Conservation (phyloP, 2,329 filamentous ascomycete genomes). For the Dothiorella sarmentorum region DNA sequence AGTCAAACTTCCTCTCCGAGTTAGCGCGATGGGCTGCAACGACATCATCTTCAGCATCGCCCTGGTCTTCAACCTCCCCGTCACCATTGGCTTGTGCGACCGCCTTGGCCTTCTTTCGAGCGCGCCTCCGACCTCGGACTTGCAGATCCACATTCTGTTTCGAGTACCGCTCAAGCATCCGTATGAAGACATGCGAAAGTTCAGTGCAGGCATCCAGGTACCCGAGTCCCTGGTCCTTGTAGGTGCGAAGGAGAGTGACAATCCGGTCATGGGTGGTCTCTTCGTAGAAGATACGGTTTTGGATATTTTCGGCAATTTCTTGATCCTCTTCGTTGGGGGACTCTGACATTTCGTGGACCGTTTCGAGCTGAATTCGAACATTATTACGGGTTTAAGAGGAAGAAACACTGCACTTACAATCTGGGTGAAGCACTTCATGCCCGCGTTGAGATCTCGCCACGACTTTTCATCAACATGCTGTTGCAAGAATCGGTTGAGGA, state of each 20-base stretch:
- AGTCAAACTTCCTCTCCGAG: slow-evolving; percentile 90
- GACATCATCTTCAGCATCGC: slow-evolving; percentile 65
- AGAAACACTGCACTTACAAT: too few relatives aligned
- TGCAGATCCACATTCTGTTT: slow-evolving; percentile 95
- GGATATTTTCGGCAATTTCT: slow-evolving; percentile 95
- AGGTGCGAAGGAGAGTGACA: slow-evolving; percentile 73
- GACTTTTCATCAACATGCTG: slow-evolving; percentile 75
- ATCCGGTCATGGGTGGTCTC: slow-evolving; percentile 89
- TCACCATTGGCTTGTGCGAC: slow-evolving; percentile 52
- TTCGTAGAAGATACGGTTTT: slow-evolving; percentile 97
- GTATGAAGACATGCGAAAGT: slow-evolving; percentile 83
- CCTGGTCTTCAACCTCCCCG: slow-evolving; percentile 48
- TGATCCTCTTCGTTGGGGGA: slow-evolving; percentile 87
- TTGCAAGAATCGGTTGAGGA: slow-evolving; percentile 79
- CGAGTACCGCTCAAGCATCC: slow-evolving; percentile 87
- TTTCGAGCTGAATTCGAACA: too few relatives aligned
- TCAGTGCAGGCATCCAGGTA: slow-evolving; percentile 93
- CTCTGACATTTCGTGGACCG: slow-evolving; percentile 86
- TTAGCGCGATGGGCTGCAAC: slow-evolving; percentile 66
- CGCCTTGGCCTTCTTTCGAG: slow-evolving; percentile 60
- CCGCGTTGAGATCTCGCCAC: slow-evolving; percentile 81
- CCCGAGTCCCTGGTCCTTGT: slow-evolving; percentile 89
- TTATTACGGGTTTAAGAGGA: too few relatives aligned
- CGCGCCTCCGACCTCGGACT: slow-evolving; percentile 74
- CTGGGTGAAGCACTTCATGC: slow-evolving; percentile 92